phyloP scores from a whole-genome alignment of 805 yeast species.

The Monosporozyma aerobia region DNA sequence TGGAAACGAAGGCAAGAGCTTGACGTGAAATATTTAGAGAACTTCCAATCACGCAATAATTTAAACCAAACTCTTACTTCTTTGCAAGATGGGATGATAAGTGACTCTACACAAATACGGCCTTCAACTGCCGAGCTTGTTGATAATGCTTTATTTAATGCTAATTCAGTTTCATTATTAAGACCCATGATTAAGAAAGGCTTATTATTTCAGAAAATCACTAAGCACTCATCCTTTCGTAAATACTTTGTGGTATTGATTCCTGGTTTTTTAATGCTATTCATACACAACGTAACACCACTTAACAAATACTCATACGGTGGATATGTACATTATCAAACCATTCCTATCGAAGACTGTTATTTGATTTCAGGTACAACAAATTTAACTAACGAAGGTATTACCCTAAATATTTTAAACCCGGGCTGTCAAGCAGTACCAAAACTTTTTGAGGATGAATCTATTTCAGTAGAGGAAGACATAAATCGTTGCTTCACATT shows the following conservation, averaged over 20 bases:
- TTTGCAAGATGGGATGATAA: constrained; percentile 45
- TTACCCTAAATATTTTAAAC: constrained; percentile 36
- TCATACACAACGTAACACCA: constrained; percentile 19
- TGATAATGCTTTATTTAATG: constrained; percentile 44
- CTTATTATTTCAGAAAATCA: constrained; percentile 54
- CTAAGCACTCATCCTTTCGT: constrained; percentile 57
- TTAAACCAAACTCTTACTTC: constrained; percentile 42
- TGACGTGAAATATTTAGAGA: constrained; percentile 33
- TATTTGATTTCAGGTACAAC: constrained; percentile 67
- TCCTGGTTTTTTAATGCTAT: constrained; percentile 61
- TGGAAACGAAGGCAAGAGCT: constrained; percentile 47
- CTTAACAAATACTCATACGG: neutral
- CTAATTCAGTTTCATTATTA: constrained; percentile 49
- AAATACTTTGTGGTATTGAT: constrained; percentile 54
- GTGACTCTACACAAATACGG: constrained; percentile 42
- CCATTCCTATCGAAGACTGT: constrained; percentile 56
- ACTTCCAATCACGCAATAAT: constrained; percentile 39
- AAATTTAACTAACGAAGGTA: constrained; percentile 43
- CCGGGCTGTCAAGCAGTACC: constrained; percentile 59
- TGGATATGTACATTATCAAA: constrained; percentile 9
- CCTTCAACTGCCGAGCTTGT: constrained; percentile 44
- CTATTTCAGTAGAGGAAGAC: constrained; percentile 75
- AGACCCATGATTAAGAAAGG: constrained; percentile 59
- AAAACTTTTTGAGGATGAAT: constrained; percentile 69
- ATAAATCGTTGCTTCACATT: constrained; percentile 67